phyloP scores from a whole-genome alignment of 2,329 filamentous ascomycete species.

The Cordyceps farinosa region DNA sequence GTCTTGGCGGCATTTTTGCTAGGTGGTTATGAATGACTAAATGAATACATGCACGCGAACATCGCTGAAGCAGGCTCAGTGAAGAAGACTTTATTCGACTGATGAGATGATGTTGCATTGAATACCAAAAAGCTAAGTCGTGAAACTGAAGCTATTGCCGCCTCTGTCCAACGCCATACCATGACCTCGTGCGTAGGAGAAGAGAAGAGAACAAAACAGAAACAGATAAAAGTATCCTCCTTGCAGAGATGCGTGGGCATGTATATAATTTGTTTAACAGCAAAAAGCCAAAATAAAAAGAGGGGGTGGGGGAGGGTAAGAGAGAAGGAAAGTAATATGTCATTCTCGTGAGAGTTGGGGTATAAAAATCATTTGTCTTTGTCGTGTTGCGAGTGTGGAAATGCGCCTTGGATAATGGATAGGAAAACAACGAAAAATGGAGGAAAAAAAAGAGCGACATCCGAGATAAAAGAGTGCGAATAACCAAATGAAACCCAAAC shows the following conservation, averaged over 20 bases:
- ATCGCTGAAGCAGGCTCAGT: no score
- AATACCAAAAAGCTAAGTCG: not conserved
- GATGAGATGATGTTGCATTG: not conserved
- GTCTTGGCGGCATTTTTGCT: not conserved
- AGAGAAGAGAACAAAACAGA: not conserved
- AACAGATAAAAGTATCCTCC: not conserved
- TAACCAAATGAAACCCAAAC: not conserved
- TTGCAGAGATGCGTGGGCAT: slow-evolving; percentile 14
- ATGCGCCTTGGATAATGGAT: slow-evolving; percentile 3
- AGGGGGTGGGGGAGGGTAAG: not conserved
- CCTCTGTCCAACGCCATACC: slow-evolving; percentile 12
- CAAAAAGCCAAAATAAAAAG: not conserved
- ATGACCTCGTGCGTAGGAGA: not conserved
- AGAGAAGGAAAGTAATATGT: not conserved
- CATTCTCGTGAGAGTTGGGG: slow-evolving; percentile 17
- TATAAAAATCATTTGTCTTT: slow-evolving; percentile 12
- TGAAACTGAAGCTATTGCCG: not conserved
- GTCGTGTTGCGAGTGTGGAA: not conserved
- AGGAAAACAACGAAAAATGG: not conserved
- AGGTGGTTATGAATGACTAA: slow-evolving; percentile 4
- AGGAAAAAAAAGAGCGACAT: slow-evolving; percentile 29
- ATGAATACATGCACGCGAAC: not conserved
- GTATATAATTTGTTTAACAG: slow-evolving; percentile 11
- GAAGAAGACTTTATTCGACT: not conserved
- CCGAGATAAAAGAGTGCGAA: not conserved